phyloP scores from a whole-genome alignment of 2,329 filamentous ascomycete species.

The Knufia petricola region DNA sequence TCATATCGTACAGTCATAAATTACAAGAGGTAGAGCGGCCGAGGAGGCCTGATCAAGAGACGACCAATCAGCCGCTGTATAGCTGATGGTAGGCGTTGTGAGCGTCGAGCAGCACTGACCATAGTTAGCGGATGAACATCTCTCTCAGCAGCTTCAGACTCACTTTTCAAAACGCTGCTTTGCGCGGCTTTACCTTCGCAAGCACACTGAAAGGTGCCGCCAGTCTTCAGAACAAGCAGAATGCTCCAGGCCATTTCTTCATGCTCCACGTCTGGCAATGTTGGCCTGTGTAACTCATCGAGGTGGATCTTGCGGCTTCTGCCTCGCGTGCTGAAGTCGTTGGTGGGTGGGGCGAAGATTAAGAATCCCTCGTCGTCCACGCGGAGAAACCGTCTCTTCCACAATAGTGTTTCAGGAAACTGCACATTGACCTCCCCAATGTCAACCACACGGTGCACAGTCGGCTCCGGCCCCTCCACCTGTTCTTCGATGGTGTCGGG shows the following conservation, averaged over 20 bases:
- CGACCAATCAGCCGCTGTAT: constrained; percentile 12
- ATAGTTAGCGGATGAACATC: constrained; percentile 12
- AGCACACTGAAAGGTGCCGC: constrained; percentile 54
- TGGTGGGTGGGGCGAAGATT: constrained; percentile 62
- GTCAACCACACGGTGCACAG: constrained; percentile 49
- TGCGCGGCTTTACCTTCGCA: constrained; percentile 49
- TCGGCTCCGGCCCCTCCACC: constrained; percentile 15
- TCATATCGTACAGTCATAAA: constrained; percentile 5
- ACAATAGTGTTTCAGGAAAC: constrained; percentile 89
- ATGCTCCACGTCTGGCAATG: constrained; percentile 77
- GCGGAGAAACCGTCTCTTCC: constrained; percentile 85
- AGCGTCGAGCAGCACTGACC: constrained; percentile 34
- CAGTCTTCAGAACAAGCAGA: constrained; percentile 52
- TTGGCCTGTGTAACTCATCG: constrained; percentile 69
- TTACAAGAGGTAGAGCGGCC: not conserved
- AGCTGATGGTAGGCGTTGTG: constrained; percentile 28
- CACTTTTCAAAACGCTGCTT: constrained; percentile 42
- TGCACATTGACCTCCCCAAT: constrained; percentile 93
- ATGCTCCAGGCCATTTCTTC: constrained; percentile 88
- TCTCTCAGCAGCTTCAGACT: constrained; percentile 22
- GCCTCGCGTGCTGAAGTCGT: constrained; percentile 49
- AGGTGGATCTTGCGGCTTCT: constrained; percentile 75
- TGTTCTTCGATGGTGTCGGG: constrained; percentile 31
- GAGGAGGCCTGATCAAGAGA: not conserved
- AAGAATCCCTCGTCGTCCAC: constrained; percentile 77